Evolutionary conservation across 306 rosid species (phyloP), one percentile per base, ranked within the genome.

Genomic region (Cicer arietinum): DNA sequence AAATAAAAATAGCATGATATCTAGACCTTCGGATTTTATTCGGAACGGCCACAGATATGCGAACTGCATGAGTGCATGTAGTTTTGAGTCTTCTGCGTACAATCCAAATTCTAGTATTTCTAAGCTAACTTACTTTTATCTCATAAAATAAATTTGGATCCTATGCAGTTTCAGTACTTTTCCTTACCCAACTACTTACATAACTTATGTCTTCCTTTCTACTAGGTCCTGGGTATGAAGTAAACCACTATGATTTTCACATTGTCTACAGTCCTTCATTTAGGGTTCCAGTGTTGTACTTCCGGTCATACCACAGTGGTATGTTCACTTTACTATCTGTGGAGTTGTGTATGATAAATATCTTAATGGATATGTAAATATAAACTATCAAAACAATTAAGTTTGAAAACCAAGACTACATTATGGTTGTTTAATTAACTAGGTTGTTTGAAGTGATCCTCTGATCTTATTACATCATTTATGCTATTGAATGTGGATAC

Each of bases 201-300:
- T 40, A 3, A 20, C 17, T 37, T 18, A 50, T 78, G 74, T 43
- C 39, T 47, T 69, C 81, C 39, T 67, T 11, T 40, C 58, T 80
- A 44, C 65, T 68, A 91, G 97, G 97, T 81, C 69, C 85, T 62
- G 59, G 83, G 81, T 42, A 39, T 62, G 87, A 85, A 73, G 80
- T 75, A 77, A 78, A 66, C 54, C 87, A 71, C 85, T 89, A 81
- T 71, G 94, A 91, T 82, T 85, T 93, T 79, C 97, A 93, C 47
- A 76, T 93, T 37, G 76, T 86, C 39, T 83, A 89, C 86, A 84
- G 91, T 75, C 88, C 90, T 77, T 87, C 97, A 8, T 93, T 80
- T 64, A 83, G 85, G 47, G 96, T 87, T 91, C 98, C 96, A 8
- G 88, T 89, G 73, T 79, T 93, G 44, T 91, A 84, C 74, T 94